These are phyloP conservation scores for Camelina laxa DNA, from an alignment of 345 rosid species.

Conservation along the genomic window DNA sequence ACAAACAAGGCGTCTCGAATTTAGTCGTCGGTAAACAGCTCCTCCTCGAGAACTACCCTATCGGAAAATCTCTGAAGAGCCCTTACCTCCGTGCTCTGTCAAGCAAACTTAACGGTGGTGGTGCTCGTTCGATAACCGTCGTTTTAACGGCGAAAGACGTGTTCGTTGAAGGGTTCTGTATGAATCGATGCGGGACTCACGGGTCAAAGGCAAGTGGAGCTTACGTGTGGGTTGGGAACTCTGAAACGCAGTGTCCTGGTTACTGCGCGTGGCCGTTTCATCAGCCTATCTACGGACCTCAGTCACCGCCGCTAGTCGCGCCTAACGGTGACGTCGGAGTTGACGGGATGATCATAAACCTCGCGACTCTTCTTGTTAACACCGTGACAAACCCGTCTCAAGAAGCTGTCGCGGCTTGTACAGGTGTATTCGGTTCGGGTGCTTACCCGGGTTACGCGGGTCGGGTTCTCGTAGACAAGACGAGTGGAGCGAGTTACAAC, in stretches of 20 bases:
- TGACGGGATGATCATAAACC: conserved; percentile 88
- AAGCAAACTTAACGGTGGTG: conserved; percentile 45
- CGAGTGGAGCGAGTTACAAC: conserved; percentile 78
- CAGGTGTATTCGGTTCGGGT: conserved; percentile 81
- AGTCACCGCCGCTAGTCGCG: conserved; percentile 74
- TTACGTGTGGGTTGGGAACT: conserved; percentile 87
- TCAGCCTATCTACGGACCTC: conserved; percentile 91
- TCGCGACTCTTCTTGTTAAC: conserved; percentile 77
- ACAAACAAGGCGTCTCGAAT: conserved; percentile 54
- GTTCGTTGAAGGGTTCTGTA: conserved; percentile 76
- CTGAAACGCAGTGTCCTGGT: conserved; percentile 84
- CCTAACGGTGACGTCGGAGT: conserved; percentile 94
- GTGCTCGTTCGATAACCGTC: conserved; percentile 54
- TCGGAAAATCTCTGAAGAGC: conserved; percentile 62
- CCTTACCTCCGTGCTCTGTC: conserved; percentile 64
- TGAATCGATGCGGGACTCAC: conserved; percentile 82
- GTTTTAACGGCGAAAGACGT: conserved; percentile 84
- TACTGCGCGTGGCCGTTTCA: conserved; percentile 99
- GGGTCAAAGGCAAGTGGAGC: conserved; percentile 53
- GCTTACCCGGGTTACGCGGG: conserved; percentile 89
- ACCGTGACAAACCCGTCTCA: conserved; percentile 85
- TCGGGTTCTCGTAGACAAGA: conserved; percentile 61
- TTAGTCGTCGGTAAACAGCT: conserved; percentile 65
- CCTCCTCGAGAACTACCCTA: conserved; percentile 60
- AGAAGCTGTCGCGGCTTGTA: conserved; percentile 81